These are phyloP conservation scores for Aquilaria sinensis DNA, from an alignment of 345 rosid genomes.

Conservation along the genomic window DNA sequence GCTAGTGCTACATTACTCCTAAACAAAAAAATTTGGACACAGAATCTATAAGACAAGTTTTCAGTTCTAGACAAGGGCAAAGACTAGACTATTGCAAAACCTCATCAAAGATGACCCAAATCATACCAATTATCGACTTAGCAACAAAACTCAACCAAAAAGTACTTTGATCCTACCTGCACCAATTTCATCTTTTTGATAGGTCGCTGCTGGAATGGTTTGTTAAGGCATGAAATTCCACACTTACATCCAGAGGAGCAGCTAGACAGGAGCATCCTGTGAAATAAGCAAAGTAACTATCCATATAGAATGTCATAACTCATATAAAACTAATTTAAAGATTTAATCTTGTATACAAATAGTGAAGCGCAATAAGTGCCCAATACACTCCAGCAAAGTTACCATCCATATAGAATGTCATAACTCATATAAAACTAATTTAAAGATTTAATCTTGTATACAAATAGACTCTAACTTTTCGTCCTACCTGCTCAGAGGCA, in stretches of 20 bases:
- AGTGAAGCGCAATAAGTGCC: not conserved
- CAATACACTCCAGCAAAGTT: not conserved
- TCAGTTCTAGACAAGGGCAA: not conserved
- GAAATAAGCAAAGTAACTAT: conserved; percentile 13
- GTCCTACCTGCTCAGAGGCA: too few species aligned
- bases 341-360: not conserved
- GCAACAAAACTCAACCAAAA: not conserved
- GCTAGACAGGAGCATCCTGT: conserved; percentile 88
- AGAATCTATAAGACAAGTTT: too few species aligned
- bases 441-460: too few species aligned
- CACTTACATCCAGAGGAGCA: conserved; percentile 96
- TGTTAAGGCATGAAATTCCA: conserved; percentile 72
- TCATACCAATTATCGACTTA: not conserved
- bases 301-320: not conserved
- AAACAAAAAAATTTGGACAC: too few species aligned
- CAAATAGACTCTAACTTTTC: not conserved
- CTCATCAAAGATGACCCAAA: not conserved
- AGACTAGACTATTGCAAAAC: not conserved
- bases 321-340: too few species aligned
- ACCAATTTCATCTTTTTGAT: conserved; percentile 83
- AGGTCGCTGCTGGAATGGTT: conserved; percentile 87
- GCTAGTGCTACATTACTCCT: too few species aligned
- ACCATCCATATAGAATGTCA: not conserved
- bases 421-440: too few species aligned
- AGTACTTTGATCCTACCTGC: conserved; percentile 40